phyloP scores from a whole-genome alignment of 2,329 filamentous ascomycete species.

The Sarocladium strictum region DNA sequence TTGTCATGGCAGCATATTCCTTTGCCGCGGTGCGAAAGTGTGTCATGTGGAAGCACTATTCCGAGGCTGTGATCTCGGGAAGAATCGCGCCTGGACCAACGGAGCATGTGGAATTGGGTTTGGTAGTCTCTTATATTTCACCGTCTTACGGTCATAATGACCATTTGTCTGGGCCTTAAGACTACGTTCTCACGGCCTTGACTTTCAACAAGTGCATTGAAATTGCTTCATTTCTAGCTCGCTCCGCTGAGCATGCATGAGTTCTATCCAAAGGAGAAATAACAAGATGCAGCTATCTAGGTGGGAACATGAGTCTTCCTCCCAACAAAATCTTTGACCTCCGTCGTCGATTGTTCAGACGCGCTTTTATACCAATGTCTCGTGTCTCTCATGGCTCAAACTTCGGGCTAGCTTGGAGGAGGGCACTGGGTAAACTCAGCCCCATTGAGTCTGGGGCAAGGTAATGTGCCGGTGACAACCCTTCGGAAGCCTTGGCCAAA shows the following conservation, averaged over 20 bases:
- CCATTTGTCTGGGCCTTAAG: too few relatives aligned
- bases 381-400: background rate
- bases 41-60: background rate
- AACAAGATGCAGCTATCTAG: conserved; percentile 4
- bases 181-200: too few relatives aligned
- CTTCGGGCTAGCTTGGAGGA: background rate
- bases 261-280: background rate
- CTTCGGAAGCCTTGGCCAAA: background rate
- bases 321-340: background rate
- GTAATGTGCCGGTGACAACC: background rate
- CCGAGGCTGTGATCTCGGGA: background rate
- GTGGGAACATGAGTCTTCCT: background rate
- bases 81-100: conserved; percentile 1
- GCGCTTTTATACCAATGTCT: background rate
- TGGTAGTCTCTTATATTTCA: too few relatives aligned
- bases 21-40: background rate
- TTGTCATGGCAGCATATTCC: too few relatives aligned
- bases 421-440: background rate
- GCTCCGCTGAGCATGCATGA: conserved; percentile 5
- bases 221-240: background rate
- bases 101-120: background rate
- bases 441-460: background rate
- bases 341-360: background rate
- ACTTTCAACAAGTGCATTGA: too few relatives aligned
- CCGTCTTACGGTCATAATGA: too few relatives aligned